Base-by-base conservation (phyloP, 768 basidiomycete genomes). In the Filobasidium floriforme region DNA sequence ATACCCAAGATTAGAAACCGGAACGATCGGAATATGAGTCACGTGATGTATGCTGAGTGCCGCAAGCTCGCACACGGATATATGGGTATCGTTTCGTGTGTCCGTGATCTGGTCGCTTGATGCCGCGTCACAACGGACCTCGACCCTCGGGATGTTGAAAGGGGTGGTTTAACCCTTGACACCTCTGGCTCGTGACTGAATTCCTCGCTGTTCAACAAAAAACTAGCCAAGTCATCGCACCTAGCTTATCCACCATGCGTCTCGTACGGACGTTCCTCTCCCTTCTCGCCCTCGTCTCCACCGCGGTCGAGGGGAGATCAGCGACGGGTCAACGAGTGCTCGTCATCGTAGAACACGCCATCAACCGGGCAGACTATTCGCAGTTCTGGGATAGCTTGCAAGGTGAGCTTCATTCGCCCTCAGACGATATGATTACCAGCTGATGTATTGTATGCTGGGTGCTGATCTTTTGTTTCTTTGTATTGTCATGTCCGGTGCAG, bases 331-430 rank as follows among this genome's bases (percentile, higher is more conserved):
- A 72, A 41, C 62, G 71, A 40, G 88, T 96, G 19, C 84, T 97
- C 15, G 88, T 96, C 55, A 83, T 94, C 15, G 82, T 94, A 41
- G 91, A 97, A 75, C 84, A 86, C 0, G 81, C 80, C 40, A 79
- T 87, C n/a, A 82, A 85, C 73, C 84, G 83, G 76, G 79, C 80
- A 14, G 83, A 88, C 70, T 98, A 88, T 77, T 88, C 88, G 11
- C 80, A 87, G 73, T 94, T 96, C 84, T 93, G 90, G 79, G 78
- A 83, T 62, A 86, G 85, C 19, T 81, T 98, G 59, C 82, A 84
- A 81, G 84, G 92, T 93, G 63, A 59, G 82, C 74, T 5, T 22
- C 32, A 37, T 37, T 3, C 18, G 28, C 24, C 6, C 10, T 41
- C 4, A n/a, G n/a, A n/a, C 15, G 12, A 44, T 14, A 11, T 28